A percentile compares a stretch with the other conserved stretches of the same genome.
Conservation (phyloP, 1,284 basidiomycete genomes). For the Somion occarium region DNA sequence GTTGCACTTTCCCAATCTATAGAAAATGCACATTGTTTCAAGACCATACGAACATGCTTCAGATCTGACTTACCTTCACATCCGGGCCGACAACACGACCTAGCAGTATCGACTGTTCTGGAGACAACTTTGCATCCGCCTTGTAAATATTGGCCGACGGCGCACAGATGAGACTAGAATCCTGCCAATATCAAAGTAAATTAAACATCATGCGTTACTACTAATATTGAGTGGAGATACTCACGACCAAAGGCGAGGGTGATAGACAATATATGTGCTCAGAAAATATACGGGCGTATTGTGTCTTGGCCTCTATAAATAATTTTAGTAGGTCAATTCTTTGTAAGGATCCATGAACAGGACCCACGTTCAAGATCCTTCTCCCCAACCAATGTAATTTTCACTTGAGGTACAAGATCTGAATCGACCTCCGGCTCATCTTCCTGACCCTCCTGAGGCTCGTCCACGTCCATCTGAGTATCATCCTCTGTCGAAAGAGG, state of each 20-base stretch:
- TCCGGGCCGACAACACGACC: constrained; percentile 47
- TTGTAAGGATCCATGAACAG: constrained; percentile 1
- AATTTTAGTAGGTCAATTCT: not conserved
- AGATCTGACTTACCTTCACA: constrained; percentile 39
- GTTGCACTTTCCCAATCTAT: constrained; percentile 17
- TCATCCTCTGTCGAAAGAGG: constrained; percentile 20
- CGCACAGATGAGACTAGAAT: constrained; percentile 52
- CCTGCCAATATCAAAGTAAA: constrained; percentile 33
- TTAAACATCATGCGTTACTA: not conserved
- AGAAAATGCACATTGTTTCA: not conserved
- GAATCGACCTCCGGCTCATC: constrained; percentile 11
- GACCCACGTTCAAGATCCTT: constrained; percentile 55
- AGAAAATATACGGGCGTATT: constrained; percentile 44
- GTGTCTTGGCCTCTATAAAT: constrained; percentile 42
- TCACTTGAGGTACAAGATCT: constrained; percentile 38
- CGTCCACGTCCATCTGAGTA: constrained; percentile 39
- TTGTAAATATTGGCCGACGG: constrained; percentile 44
- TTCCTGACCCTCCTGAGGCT: constrained; percentile 13
- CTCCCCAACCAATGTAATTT: constrained; percentile 52
- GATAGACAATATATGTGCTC: constrained; percentile 66
- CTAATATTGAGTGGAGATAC: constrained; percentile 20
- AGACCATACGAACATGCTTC: not conserved
- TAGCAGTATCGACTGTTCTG: constrained; percentile 37
- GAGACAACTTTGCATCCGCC: constrained; percentile 42
- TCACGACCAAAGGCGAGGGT: constrained; percentile 51